Conservation (phyloP, 2,329 filamentous ascomycete species). For the Thelonectria discophora region DNA sequence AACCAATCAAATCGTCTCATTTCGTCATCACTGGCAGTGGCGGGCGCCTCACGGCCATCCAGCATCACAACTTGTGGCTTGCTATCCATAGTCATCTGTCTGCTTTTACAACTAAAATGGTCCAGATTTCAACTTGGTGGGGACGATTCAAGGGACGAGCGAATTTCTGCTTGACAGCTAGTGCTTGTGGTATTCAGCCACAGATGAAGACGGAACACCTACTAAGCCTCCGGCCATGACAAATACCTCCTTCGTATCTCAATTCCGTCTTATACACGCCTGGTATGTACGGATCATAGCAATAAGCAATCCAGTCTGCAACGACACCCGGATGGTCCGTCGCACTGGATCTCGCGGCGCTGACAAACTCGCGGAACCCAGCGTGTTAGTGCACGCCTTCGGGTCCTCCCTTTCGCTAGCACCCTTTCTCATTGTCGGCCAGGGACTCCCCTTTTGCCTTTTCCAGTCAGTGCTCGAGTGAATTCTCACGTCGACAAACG, state of each 20-base stretch:
- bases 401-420: neutral
- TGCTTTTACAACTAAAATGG: no score
- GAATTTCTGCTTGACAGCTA: no score
- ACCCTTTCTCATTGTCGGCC: neutral
- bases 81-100: neutral
- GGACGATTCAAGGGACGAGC: neutral
- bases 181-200: no score
- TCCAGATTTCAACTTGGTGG: neutral
- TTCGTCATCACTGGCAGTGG: conserved; percentile 33
- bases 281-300: neutral
- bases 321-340: neutral
- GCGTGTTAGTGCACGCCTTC: neutral
- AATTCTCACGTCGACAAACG: neutral
- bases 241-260: no score
- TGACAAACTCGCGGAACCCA: neutral
- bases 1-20: conserved; percentile 32
- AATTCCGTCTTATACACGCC: neutral
- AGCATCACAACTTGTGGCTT: conserved; percentile 1
- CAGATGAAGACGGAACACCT: no score
- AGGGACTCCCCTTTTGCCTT: neutral
- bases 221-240: no score
- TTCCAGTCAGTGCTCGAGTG: neutral
- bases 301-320: neutral
- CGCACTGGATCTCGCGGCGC: neutral
- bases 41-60: conserved; percentile 16